Evolutionary conservation across 495 filamentous ascomycete genomes (phyloP).

Genomic region (Rhypophila decipiens): DNA sequence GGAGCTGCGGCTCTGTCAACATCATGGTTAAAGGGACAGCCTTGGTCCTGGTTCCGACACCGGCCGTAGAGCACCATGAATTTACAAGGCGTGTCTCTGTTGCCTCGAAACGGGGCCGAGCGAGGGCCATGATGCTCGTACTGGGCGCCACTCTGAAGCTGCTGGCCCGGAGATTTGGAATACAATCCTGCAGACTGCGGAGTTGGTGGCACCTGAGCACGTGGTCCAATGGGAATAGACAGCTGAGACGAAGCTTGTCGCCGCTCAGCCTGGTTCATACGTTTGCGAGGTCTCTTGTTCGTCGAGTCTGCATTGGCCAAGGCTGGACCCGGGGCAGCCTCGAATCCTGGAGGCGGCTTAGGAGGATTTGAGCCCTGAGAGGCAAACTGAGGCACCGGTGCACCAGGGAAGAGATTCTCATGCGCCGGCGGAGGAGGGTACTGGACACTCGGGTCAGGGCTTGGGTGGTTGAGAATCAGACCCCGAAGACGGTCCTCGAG

Average conservation of each 20-base stretch:
- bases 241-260: conserved; percentile 48
- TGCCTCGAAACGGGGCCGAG: conserved; percentile 21
- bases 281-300: conserved; percentile 29
- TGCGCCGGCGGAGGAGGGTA: too few species aligned
- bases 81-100: too few species aligned
- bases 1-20: too few species aligned
- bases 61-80: too few species aligned
- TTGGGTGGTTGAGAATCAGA: conserved; percentile 33
- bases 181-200: conserved; percentile 10
- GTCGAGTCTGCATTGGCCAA: not conserved
- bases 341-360: too few species aligned
- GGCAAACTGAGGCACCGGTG: too few species aligned
- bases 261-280: conserved; percentile 49
- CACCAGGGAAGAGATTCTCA: too few species aligned
- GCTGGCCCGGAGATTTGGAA: conserved; percentile 14
- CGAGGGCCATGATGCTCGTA: conserved; percentile 14
- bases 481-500: conserved; percentile 38
- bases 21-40: conserved; percentile 3
- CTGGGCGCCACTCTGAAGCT: conserved; percentile 17
- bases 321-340: not conserved
- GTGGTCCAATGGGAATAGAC: conserved; percentile 43
- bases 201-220: conserved; percentile 12
- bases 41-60: conserved; percentile 10
- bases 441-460: conserved; percentile 3
- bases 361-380: too few species aligned